Evolutionary conservation across 441 rosid species (phyloP).

Genomic region (Croton laevigatus): DNA sequence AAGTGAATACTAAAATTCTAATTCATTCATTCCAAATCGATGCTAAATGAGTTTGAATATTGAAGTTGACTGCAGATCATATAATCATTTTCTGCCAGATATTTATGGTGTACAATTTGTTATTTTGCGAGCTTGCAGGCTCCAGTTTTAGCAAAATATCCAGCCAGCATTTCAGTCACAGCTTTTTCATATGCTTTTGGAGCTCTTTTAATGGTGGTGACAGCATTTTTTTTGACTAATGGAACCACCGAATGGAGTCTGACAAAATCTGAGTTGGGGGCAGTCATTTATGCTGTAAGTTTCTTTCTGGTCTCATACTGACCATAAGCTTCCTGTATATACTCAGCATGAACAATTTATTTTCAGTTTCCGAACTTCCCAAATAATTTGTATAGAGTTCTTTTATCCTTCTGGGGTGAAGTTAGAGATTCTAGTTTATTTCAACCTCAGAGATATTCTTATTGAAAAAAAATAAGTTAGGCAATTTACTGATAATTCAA

Average conservation of each 20-base stretch:
- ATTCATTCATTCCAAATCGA: too few relatives aligned
- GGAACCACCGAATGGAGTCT: conserved; percentile 82
- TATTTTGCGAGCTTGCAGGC: conserved; percentile 55
- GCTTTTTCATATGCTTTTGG: conserved; percentile 87
- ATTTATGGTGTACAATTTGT: background rate
- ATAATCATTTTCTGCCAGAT: background rate
- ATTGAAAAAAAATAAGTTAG: background rate
- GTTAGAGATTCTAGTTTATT: background rate
- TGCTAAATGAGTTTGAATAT: background rate
- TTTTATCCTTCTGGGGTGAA: background rate
- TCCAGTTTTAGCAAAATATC: conserved; percentile 74
- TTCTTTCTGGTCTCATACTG: conserved; percentile 17
- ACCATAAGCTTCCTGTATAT: background rate
- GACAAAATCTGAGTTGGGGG: conserved; percentile 74
- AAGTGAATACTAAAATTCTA: too few relatives aligned
- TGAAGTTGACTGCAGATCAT: background rate
- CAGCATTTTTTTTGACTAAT: conserved; percentile 58
- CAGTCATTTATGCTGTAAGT: conserved; percentile 94
- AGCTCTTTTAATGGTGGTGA: conserved; percentile 64
- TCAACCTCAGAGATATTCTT: background rate
- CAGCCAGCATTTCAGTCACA: conserved; percentile 82
- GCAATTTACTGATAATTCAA: background rate
- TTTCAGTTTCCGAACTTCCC: background rate
- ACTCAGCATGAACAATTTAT: background rate
- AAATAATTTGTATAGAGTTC: background rate